phyloP scores from a whole-genome alignment of 2,329 filamentous ascomycete species.

The Helicocarpus griseus region DNA sequence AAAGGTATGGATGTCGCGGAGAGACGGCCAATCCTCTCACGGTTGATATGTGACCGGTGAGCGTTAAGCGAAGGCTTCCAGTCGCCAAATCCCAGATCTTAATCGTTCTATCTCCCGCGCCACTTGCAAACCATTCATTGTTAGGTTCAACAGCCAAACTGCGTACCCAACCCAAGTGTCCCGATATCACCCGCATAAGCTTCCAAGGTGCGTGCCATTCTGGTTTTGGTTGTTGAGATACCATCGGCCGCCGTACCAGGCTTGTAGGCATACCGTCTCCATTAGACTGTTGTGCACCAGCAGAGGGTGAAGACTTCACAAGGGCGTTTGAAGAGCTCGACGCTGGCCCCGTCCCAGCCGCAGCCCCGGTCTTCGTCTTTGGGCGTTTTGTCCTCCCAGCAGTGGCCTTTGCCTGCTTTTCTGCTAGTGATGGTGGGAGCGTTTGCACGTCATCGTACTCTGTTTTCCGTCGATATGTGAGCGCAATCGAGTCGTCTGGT shows the following conservation, averaged over 20 bases:
- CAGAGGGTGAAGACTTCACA: slow-evolving; percentile 26
- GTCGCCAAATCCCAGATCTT: slow-evolving; percentile 97
- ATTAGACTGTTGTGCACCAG: slow-evolving; percentile 20
- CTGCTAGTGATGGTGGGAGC: slow-evolving; percentile 66
- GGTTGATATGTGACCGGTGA: slow-evolving; percentile 91
- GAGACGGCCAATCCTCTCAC: slow-evolving; percentile 88
- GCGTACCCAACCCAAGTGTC: slow-evolving; percentile 91
- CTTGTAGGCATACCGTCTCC: slow-evolving; percentile 45
- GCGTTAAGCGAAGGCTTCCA: slow-evolving; percentile 70
- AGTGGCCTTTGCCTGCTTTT: slow-evolving; percentile 63
- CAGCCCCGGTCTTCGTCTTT: slow-evolving; percentile 44
- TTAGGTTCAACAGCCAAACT: slow-evolving; percentile 84
- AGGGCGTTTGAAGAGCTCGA: slow-evolving; percentile 47
- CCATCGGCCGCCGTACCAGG: slow-evolving; percentile 52
- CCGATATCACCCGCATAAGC: slow-evolving; percentile 92
- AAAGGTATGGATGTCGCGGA: slow-evolving; percentile 88
- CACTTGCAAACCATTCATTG: slow-evolving; percentile 96
- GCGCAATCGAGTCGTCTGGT: slow-evolving; percentile 31
- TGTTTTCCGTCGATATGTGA: slow-evolving; percentile 36
- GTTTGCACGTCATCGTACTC: slow-evolving; percentile 74
- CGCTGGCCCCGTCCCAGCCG: slow-evolving; percentile 35
- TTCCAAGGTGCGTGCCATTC: slow-evolving; percentile 99
- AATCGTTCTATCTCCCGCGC: slow-evolving; percentile 90
- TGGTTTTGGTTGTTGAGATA: slow-evolving; percentile 60
- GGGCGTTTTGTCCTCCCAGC: slow-evolving; percentile 55